Base-by-base conservation (phyloP, 1,139 yeast genomes). In the Hansenula anomala region DNA sequence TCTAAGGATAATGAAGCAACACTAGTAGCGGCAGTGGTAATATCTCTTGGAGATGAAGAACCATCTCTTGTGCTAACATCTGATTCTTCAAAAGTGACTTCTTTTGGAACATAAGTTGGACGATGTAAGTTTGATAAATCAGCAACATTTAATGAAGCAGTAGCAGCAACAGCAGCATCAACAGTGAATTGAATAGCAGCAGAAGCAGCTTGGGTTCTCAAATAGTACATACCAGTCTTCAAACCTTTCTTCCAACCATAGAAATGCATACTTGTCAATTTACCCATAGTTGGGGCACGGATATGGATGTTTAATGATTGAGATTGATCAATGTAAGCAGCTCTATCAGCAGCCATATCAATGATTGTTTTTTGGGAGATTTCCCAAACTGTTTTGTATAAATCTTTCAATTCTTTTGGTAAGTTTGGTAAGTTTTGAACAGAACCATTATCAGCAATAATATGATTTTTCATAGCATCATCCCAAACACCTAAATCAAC, bases 361-460 rank as follows among this genome's bases (percentile, higher is more conserved):
- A 92, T 83, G 46, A 92, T 78, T 14, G 76, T 75, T 66, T 80
- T 83, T 61, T 92, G 98, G 33, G 96, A 80, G 37, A 92, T 76
- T 66, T 92, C 98, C 97, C 98, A 92, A 15, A 89, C 97, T 1
- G 98, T 92, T 67, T 84, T 87, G 71, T 90, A 89, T 36, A 90
- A 67, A 9, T 73, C 77, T 60, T 87, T 89, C 51, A 89, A 61
- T 33, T 83, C 87, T 31, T 71, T 73, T 17, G 97, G 97, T 41
- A 92, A 80, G 46, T 73, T 76, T 38, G 82, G 77, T 43, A 92
- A 76, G 44, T 71, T 65, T 63, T 90, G 96, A 46, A 92, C 78
- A 3, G 97, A 89, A 15, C 98, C 98, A 49, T 86, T 83, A 49
- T 81, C 78, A 33, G 83, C 68, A 46, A 92, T 73, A 45, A 92